Evolutionary conservation across 495 filamentous ascomycete species (phyloP).

Genomic region (Apodospora peruviana): DNA sequence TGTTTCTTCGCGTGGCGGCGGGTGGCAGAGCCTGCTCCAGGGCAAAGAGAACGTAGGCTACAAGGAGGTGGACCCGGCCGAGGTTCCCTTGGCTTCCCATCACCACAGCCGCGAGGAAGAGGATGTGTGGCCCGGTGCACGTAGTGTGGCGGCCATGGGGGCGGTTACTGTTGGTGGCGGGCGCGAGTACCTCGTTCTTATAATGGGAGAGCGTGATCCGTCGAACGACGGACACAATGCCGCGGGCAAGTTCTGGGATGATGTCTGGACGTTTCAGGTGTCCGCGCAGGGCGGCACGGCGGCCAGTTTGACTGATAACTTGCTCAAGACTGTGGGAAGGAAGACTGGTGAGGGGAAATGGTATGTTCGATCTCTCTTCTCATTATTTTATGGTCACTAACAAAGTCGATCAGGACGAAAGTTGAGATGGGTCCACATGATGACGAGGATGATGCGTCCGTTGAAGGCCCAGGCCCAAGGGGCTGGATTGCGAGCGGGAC

Average conservation of each 20-base stretch:
- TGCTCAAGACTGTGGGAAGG: slow-evolving; percentile 46
- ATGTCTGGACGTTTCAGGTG: slow-evolving; percentile 72
- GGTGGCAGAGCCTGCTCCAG: slow-evolving; percentile 33
- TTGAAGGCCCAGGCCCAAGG: slow-evolving; percentile 35
- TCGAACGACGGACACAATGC: slow-evolving; percentile 57
- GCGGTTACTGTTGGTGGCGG: slow-evolving; percentile 46
- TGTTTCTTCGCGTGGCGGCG: slow-evolving; percentile 22
- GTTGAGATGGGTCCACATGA: slow-evolving; percentile 37
- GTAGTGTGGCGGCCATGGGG: slow-evolving; percentile 42
- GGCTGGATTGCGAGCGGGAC: slow-evolving; percentile 44
- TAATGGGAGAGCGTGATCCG: slow-evolving; percentile 63
- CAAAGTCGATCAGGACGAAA: slow-evolving; percentile 14
- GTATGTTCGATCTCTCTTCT: slow-evolving; percentile 12
- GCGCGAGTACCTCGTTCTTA: slow-evolving; percentile 54
- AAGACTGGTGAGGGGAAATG: slow-evolving; percentile 49
- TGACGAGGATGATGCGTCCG: slow-evolving; percentile 37
- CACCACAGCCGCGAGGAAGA: slow-evolving; percentile 7
- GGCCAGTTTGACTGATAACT: slow-evolving; percentile 48
- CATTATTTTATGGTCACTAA: background rate
- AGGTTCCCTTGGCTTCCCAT: slow-evolving; percentile 15
- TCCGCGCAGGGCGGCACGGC: slow-evolving; percentile 43
- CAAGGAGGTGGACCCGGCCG: slow-evolving; percentile 17
- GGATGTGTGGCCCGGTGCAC: slow-evolving; percentile 34
- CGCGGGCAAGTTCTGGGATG: slow-evolving; percentile 61
- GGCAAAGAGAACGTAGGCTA: slow-evolving; percentile 23